Base-by-base conservation (phyloP, 768 basidiomycete species). In the Suillus spraguei region DNA sequence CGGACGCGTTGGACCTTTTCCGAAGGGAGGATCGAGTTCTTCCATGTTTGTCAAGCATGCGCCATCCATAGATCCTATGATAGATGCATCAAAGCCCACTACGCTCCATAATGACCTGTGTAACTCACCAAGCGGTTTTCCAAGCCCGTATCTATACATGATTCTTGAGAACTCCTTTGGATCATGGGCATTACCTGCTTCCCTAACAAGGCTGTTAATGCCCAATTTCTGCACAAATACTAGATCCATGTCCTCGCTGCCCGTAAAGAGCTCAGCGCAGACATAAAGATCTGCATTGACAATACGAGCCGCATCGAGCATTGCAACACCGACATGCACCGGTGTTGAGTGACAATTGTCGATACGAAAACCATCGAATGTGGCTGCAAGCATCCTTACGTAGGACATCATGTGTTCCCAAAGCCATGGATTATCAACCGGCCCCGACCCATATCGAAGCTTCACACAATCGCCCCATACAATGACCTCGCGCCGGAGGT, bases 271-370 rank as follows among this genome's bases (percentile, higher is more conserved):
- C 76, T 99, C 97, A 3, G 97, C 97, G 70, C 94, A 95, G 39
- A 99, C 87, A 71, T 99, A 99, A n/a, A 99, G 81, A 69, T 99
- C 84, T 1, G 95, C 96, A 67, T 94, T 94, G 59, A 87, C 87
- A 24, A 87, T 87, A 38, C 97, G 86, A 7, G 96, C 96, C 20
- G 89, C 88, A 72, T 99, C 97, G 41, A 99, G 87, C 81, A 99
- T 89, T 52, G 83, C 81, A n/a, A 90, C 89, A n/a, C 97, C 97
- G n/a, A 99, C 95, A 67, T 94, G 87, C 39, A 99, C 78, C 16
- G 97, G 97, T 0, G 97, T 99, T 4, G 97, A 99, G 77, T 99
- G 97, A 66, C 95, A 97, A 72, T 99, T 99, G 78, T 99, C 97
- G 69, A 99, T 90, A 35, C 97, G 87, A 84, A 99, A 99, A 11